Conservation (phyloP, 495 filamentous ascomycete genomes). For the Penicillium flavigenum region DNA sequence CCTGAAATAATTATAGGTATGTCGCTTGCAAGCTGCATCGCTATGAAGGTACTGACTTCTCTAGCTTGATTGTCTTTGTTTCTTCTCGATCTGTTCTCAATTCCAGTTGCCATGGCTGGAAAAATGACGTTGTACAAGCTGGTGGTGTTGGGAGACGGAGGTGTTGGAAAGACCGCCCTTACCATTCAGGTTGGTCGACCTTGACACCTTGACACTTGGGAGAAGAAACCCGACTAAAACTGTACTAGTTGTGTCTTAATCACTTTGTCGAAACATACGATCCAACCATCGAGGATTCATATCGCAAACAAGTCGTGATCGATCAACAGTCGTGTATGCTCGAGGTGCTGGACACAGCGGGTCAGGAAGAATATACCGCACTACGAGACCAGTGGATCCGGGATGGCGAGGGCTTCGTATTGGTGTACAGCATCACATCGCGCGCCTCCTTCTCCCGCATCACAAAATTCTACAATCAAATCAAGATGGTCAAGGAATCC, state of each 20-base stretch:
- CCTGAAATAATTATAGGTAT: slow-evolving; percentile 10
- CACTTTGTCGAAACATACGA: slow-evolving; percentile 90
- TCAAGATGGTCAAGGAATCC: slow-evolving; percentile 95
- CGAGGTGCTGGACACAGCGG: slow-evolving; percentile 95
- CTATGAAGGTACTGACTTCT: background rate
- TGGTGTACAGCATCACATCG: slow-evolving; percentile 97
- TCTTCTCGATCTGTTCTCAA: background rate
- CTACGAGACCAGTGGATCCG: slow-evolving; percentile 97
- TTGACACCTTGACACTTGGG: background rate
- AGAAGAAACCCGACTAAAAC: slow-evolving; percentile 16
- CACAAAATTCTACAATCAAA: slow-evolving; percentile 92
- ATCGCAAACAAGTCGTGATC: slow-evolving; percentile 97
- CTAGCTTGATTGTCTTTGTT: background rate
- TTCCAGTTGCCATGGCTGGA: slow-evolving; percentile 54
- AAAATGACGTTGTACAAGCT: slow-evolving; percentile 98
- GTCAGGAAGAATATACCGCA: slow-evolving; percentile 99
- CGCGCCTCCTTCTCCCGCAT: slow-evolving; percentile 93
- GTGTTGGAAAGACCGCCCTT: slow-evolving; percentile 94
- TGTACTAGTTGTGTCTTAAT: slow-evolving; percentile 65
- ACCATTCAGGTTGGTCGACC: slow-evolving; percentile 82
- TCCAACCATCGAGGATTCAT: slow-evolving; percentile 95
- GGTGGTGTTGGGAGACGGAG: slow-evolving; percentile 93
- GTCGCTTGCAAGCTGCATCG: background rate
- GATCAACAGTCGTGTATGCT: slow-evolving; percentile 97
- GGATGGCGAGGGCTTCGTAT: slow-evolving; percentile 94